These are phyloP conservation scores for Phytophthora podocarpi DNA, from an alignment of 352 stramenopile species.

Conservation along the genomic window DNA sequence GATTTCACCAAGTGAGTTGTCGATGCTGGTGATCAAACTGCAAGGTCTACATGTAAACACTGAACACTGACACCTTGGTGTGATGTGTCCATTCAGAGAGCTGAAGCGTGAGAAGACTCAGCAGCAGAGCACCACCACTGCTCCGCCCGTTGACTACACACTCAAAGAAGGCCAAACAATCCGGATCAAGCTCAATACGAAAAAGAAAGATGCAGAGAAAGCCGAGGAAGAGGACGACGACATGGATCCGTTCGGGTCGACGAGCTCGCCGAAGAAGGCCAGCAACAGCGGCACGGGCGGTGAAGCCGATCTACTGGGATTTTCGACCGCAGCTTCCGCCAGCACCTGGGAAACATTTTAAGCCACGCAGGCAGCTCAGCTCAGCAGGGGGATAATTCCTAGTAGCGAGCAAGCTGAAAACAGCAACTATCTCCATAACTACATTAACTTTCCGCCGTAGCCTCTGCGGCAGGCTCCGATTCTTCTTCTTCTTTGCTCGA, in stretches of 20 bases:
- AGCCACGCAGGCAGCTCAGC: constrained; percentile 1
- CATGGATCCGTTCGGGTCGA: constrained; percentile 25
- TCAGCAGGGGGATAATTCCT: not conserved
- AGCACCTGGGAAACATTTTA: constrained; percentile 70
- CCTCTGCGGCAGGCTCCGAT: too few relatives aligned
- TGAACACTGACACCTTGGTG: not conserved
- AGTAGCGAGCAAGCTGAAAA: not conserved
- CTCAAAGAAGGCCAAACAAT: constrained; percentile 95
- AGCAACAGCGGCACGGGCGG: constrained; percentile 8
- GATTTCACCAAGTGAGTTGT: constrained; percentile 80
- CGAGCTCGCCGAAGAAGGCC: constrained; percentile 29
- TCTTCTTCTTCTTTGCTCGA: constrained; percentile 21
- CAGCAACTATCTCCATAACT: not conserved
- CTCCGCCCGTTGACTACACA: constrained; percentile 85
- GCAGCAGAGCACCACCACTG: constrained; percentile 37
- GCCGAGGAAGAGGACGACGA: constrained; percentile 43
- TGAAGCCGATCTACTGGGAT: constrained; percentile 44
- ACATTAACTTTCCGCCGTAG: constrained; percentile 4
- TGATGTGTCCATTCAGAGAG: constrained; percentile 40
- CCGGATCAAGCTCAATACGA: constrained; percentile 82
- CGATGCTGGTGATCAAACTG: not conserved
- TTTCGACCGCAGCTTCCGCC: constrained; percentile 35
- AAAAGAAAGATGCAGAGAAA: constrained; percentile 51
- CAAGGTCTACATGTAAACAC: too few relatives aligned
- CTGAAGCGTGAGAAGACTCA: constrained; percentile 60